A percentile compares a stretch with the other conserved stretches of the same genome.
Evolutionary conservation across 2,329 filamentous ascomycete genomes (phyloP).

Genomic region (Pseudogymnoascus sp.): DNA sequence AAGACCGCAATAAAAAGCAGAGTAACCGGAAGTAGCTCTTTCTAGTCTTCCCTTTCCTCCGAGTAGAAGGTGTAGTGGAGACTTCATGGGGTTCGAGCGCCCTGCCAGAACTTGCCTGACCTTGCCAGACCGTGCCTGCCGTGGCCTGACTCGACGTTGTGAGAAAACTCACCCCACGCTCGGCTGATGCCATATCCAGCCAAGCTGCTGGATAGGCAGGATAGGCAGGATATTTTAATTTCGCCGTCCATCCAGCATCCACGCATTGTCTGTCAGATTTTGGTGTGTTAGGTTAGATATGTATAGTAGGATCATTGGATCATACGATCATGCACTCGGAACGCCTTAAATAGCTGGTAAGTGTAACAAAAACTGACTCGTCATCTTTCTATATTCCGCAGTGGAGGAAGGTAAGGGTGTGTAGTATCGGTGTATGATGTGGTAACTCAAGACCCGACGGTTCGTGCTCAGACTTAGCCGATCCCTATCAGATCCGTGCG

Average conservation of each 20-base stretch:
- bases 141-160: not conserved
- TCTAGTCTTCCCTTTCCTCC: not conserved
- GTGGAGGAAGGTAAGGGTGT: not conserved
- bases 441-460: not conserved
- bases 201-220: no score
- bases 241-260: not conserved
- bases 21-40: not conserved
- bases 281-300: not conserved
- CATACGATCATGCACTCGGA: not conserved
- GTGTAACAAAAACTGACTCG: not conserved
- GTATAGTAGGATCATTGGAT: not conserved
- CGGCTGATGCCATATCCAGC: not conserved
- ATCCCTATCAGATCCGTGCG: not conserved
- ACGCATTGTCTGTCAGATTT: not conserved
- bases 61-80: not conserved
- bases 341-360: not conserved
- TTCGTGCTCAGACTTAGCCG: not conserved
- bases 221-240: not conserved
- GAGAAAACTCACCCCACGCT: constrained; percentile 2
- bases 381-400: not conserved
- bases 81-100: not conserved
- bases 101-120: not conserved
- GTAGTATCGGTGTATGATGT: not conserved
- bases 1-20: not conserved
- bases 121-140: not conserved